Evolutionary conservation across 305 asterid genomes (phyloP).

Genomic region (Fraxinus velutina): DNA sequence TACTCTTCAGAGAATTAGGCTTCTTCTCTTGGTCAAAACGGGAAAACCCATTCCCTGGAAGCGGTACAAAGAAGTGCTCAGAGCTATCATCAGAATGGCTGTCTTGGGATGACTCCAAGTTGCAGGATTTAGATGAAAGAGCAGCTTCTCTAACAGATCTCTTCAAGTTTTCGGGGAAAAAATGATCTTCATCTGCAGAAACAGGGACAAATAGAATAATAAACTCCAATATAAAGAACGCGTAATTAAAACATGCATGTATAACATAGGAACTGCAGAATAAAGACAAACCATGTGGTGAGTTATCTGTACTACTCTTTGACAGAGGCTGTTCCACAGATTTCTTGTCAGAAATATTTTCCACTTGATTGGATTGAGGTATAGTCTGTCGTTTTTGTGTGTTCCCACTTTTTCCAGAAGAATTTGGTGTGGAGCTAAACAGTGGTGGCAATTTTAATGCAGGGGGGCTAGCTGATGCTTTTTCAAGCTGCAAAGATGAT

Average conservation of each 20-base stretch:
- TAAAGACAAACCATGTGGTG: conserved; percentile 55
- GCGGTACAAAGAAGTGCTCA: conserved; percentile 85
- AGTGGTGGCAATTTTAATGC: conserved; percentile 88
- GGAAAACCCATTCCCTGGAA: conserved; percentile 64
- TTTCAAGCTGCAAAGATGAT: conserved; percentile 76
- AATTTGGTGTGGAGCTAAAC: conserved; percentile 79
- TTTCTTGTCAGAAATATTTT: conserved; percentile 48
- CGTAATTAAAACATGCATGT: neutral
- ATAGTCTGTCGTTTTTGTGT: conserved; percentile 58
- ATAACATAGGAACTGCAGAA: conserved; percentile 20
- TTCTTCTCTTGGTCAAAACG: conserved; percentile 54
- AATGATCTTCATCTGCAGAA: conserved; percentile 66
- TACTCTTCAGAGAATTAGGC: conserved; percentile 43
- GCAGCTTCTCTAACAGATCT: conserved; percentile 98
- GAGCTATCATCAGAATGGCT: conserved; percentile 80
- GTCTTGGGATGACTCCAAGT: conserved; percentile 69
- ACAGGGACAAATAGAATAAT: conserved; percentile 13
- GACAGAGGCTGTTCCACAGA: conserved; percentile 47
- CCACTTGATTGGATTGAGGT: conserved; percentile 51
- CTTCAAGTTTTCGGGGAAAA: conserved; percentile 72
- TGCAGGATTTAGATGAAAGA: conserved; percentile 53
- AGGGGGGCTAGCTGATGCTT: conserved; percentile 68
- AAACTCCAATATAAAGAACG: neutral
- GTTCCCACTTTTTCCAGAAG: conserved; percentile 79
- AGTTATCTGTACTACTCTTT: conserved; percentile 41